These are phyloP conservation scores for Canariomyces notabilis DNA, from an alignment of 2,329 filamentous ascomycete genomes.

Conservation along the genomic window DNA sequence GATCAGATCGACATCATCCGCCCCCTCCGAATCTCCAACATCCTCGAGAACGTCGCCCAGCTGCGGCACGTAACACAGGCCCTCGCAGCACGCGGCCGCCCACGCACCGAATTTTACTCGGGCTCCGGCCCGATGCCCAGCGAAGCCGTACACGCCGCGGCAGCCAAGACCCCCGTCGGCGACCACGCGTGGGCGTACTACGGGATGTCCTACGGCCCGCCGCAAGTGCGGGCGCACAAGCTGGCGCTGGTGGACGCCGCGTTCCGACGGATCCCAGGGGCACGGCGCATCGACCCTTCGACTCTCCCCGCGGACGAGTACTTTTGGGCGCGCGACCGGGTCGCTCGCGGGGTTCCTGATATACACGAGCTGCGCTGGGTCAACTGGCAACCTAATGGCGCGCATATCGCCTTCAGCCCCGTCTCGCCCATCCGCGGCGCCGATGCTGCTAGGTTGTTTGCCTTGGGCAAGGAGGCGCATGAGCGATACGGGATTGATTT, in stretches of 20 bases:
- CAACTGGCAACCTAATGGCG: constrained; percentile 49
- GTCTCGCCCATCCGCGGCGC: constrained; percentile 41
- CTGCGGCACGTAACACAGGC: constrained; percentile 33
- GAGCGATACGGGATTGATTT: constrained; percentile 36
- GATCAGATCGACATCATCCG: constrained; percentile 41
- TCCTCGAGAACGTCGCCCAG: constrained; percentile 36
- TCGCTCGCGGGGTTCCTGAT: constrained; percentile 33
- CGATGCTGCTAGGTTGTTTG: constrained; percentile 37
- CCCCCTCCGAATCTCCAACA: constrained; percentile 36
- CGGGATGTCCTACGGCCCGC: constrained; percentile 38
- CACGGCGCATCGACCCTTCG: constrained; percentile 38
- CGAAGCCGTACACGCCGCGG: constrained; percentile 30
- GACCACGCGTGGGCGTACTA: constrained; percentile 46
- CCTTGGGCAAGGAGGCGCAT: constrained; percentile 31
- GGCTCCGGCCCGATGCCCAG: constrained; percentile 31
- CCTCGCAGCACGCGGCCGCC: constrained; percentile 33
- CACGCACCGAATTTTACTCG: constrained; percentile 31
- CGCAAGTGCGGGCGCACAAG: constrained; percentile 29
- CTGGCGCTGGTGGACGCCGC: constrained; percentile 38
- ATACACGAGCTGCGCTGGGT: constrained; percentile 38
- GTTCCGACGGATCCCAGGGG: constrained; percentile 39
- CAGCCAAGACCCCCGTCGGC: constrained; percentile 28
- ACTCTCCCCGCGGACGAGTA: constrained; percentile 37
- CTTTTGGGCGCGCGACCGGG: constrained; percentile 34
- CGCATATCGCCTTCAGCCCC: constrained; percentile 48